Percentiles rank a stretch among this genome's conserved stretches.
These are phyloP conservation scores for Peziza echinospora DNA, from an alignment of 495 filamentous ascomycete species.

Conservation along the genomic window DNA sequence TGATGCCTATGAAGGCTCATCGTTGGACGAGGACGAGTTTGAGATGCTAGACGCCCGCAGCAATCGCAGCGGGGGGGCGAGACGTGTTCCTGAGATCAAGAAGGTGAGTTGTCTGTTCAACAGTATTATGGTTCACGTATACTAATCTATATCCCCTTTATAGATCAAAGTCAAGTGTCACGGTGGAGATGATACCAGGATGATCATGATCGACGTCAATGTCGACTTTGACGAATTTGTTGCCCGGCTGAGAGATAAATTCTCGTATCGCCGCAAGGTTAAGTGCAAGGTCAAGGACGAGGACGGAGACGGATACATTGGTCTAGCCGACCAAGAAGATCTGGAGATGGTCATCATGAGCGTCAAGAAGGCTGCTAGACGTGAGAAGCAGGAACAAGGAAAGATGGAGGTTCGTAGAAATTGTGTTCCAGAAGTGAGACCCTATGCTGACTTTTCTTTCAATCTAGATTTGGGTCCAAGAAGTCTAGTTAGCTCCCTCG, in stretches of 20 bases:
- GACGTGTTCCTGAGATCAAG: slow-evolving; percentile 13
- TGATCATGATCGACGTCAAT: slow-evolving; percentile 60
- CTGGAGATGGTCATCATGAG: slow-evolving; percentile 58
- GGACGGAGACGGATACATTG: slow-evolving; percentile 84
- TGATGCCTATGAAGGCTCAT: slow-evolving; percentile 42
- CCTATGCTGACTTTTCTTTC: no score
- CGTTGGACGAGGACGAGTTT: slow-evolving; percentile 54
- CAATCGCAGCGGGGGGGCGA: slow-evolving; percentile 14
- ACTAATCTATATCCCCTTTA: not conserved
- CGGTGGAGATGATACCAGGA: slow-evolving; percentile 64
- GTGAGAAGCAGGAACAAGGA: slow-evolving; percentile 59
- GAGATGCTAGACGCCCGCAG: slow-evolving; percentile 42
- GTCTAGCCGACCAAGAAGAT: slow-evolving; percentile 91
- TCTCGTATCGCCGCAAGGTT: slow-evolving; percentile 43
- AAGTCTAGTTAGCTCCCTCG: no score
- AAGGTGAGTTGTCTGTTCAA: slow-evolving; percentile 7
- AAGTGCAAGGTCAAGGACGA: slow-evolving; percentile 73
- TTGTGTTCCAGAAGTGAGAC: no score
- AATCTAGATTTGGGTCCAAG: no score
- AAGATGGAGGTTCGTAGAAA: slow-evolving; percentile 97
- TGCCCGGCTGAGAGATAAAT: slow-evolving; percentile 61
- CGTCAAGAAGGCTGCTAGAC: slow-evolving; percentile 43
- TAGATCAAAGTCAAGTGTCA: slow-evolving; percentile 80
- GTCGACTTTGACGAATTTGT: slow-evolving; percentile 59
- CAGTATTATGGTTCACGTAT: not conserved